Conservation (phyloP, 176 grass and related monocot genomes). For the Ensete ventricosum region DNA sequence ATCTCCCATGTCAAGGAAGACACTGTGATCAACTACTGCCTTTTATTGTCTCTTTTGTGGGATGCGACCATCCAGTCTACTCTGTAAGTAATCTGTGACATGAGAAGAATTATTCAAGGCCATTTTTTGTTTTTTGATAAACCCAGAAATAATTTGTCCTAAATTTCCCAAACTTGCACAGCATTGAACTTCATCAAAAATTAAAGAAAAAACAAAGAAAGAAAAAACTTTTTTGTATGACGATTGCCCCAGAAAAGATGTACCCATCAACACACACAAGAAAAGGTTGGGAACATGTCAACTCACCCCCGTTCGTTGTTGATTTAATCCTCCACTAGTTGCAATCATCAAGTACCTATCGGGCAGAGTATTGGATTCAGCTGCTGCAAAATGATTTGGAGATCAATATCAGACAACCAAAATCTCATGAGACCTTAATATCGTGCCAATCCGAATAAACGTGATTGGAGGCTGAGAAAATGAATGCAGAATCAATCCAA, state of each 20-base stretch:
- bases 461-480: not conserved
- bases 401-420: not conserved
- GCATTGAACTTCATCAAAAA: not conserved
- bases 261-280: not conserved
- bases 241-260: slow-evolving; percentile 1
- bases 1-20: not conserved
- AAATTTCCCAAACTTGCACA: not conserved
- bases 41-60: not conserved
- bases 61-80: not conserved
- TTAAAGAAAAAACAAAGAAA: not conserved
- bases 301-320: slow-evolving; percentile 96
- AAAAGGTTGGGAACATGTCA: slow-evolving; percentile 6
- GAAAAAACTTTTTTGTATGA: not conserved
- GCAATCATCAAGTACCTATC: slow-evolving; percentile 84
- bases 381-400: slow-evolving; percentile 37
- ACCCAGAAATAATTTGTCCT: too few relatives aligned
- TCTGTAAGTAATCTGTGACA: not conserved
- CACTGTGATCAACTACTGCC: not conserved
- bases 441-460: not conserved
- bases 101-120: too few relatives aligned
- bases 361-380: slow-evolving; percentile 43
- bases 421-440: too few relatives aligned
- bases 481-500: not conserved
- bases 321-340: slow-evolving; percentile 92
- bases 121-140: too few relatives aligned